Evolutionary conservation across 2,329 filamentous ascomycete species (phyloP), one percentile per base, ranked within the genome.

Genomic region (Madurella fahalii): DNA sequence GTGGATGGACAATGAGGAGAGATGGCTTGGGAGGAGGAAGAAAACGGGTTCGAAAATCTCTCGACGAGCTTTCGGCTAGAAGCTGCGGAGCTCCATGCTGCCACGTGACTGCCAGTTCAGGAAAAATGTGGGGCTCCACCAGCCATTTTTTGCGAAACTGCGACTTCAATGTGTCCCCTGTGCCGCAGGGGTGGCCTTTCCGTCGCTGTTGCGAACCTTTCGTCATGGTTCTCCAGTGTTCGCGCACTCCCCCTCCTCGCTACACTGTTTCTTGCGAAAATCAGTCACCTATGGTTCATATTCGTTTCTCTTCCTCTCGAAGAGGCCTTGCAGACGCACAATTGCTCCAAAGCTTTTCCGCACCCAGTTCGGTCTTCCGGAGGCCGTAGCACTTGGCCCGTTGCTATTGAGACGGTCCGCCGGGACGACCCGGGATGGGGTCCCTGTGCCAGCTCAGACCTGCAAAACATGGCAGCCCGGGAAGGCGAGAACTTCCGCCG

Each of bases 41-140:
- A 61, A 63, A 64, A 64, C 61, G 61, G 63, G 61, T 63, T 62
- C 60, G 63, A 64, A 64, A 64, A 64, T 64, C 63, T 64, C 61
- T 64, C 61, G 60, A 64, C 50, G 60, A 64, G 62, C 62, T 61
- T 64, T 64, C 61, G 61, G 63, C 56, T 61, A 61, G 59, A 54
- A 63, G 61, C 63, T 64, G 63, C 63, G 63, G 61, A 64, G 61
- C 63, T 64, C 50, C 51, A 64, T 18, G 50, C 18, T 18, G 40
- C 9, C 63, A 64, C 63, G 63, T 64, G 63, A 64, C 59, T 20
- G 45, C 40, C 44, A 40, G 51, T 55, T 57, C 44, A 46, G 50
- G 51, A 37, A 51, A 58, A 48, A 53, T n/a, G 57, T 59, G 59
- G 59, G 59, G 12, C 59, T 50, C 45, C 31, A 41, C 55, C 50